Conservation (phyloP, 1,139 yeast species). For the Yarrowia galli region DNA sequence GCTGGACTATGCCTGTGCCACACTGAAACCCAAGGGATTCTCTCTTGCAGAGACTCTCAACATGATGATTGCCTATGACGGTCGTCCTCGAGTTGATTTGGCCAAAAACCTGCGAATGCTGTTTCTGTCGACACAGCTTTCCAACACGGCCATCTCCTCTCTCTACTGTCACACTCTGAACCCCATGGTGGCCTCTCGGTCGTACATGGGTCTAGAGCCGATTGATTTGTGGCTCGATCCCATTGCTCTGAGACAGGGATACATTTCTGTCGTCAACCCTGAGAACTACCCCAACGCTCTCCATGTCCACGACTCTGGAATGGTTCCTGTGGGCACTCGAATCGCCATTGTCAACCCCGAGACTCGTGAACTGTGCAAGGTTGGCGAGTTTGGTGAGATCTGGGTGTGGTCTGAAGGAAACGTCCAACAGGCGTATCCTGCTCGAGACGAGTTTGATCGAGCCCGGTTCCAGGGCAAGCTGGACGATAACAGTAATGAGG, state of each 20-base stretch:
- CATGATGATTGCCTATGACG: slow-evolving; percentile 81
- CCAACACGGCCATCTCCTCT: slow-evolving; percentile 74
- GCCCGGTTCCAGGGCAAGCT: slow-evolving; percentile 66
- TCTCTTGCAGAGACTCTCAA: slow-evolving; percentile 72
- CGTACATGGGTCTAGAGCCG: slow-evolving; percentile 89
- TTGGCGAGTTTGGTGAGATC: slow-evolving; percentile 97
- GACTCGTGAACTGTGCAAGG: slow-evolving; percentile 74
- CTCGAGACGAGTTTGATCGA: slow-evolving; percentile 54
- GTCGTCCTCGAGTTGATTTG: slow-evolving; percentile 71
- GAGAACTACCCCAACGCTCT: slow-evolving; percentile 70
- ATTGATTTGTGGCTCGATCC: slow-evolving; percentile 89
- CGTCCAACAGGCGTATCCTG: slow-evolving; percentile 66
- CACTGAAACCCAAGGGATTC: slow-evolving; percentile 68
- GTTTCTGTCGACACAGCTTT: slow-evolving; percentile 70
- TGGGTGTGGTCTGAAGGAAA: slow-evolving; percentile 95
- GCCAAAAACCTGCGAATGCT: slow-evolving; percentile 67
- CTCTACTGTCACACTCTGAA: slow-evolving; percentile 82
- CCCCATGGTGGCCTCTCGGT: slow-evolving; percentile 84
- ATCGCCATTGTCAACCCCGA: slow-evolving; percentile 96
- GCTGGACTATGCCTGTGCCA: slow-evolving; percentile 75
- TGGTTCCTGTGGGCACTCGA: slow-evolving; percentile 94
- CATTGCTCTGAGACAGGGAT: slow-evolving; percentile 85
- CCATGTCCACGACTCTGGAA: slow-evolving; percentile 91
- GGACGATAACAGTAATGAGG: slow-evolving; percentile 49
- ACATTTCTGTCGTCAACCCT: slow-evolving; percentile 79